Evolutionary conservation across 2,329 filamentous ascomycete genomes (phyloP), one percentile per base, ranked within the genome.

Genomic region (Emergomyces orientalis): DNA sequence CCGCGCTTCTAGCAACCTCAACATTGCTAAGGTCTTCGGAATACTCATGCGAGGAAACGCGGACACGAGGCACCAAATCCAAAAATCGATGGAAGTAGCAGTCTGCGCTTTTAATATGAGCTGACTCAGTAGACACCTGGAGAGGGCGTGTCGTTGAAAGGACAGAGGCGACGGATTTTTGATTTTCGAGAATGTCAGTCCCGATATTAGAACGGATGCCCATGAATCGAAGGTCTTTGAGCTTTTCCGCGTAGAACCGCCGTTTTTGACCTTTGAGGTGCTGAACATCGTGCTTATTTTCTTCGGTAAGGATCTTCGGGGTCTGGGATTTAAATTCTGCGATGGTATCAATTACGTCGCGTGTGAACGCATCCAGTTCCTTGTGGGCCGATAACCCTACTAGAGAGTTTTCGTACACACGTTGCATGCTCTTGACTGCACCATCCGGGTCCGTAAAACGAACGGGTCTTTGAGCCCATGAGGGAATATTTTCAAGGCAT

Each of bases 181-280:
- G 94, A 61, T 85, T 85, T 47, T 83, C 82, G 22, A 97, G 80
- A 52, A 88, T 81, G 71, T 89, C 86, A 17, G 86, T 86, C 67
- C 88, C 86, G 19, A 96, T 80, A 71, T 96, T 97, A 60, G 87
- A 86, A 69, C 88, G 88, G 69, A 99, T 84, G 3, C 94, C 94
- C 93, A 99, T 97, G 63, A 88, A 84, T 43, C 91, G 86, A 34
- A 97, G 79, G 27, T 87, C 85, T 70, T 90, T 92, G 66, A 99
- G 78, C 0, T 89, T 92, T 68, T 97, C 93, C 0, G 91, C 89
- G 69, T 96, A 94, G 17, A 97, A 82, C 69, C 91, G 92, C 52
- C 91, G 86, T 77, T 99, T 99, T 69, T 90, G 85, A 2, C 86
- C 86, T 79, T 97, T 97, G 68, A 97, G 84, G 73, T 97, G 90